phyloP scores from a whole-genome alignment of 805 yeast species.

The Starmerella asiatica region DNA sequence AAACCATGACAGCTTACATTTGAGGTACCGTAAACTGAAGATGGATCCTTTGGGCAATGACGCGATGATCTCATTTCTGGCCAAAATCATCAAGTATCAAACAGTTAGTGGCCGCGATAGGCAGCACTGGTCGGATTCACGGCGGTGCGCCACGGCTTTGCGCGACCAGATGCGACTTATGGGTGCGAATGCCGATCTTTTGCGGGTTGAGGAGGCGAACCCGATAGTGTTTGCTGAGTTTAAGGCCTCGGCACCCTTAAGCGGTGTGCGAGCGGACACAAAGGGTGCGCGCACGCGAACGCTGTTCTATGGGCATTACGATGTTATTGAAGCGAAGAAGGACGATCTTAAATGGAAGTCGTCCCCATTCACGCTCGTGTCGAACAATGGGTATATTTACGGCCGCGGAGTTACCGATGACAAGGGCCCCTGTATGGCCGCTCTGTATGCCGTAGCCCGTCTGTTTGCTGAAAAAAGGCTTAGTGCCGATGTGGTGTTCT shows the following conservation, averaged over 20 bases:
- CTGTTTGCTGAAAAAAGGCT: slow-evolving; percentile 40
- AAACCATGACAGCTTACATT: neutral
- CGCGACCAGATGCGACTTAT: slow-evolving; percentile 45
- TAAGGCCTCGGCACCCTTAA: slow-evolving; percentile 25
- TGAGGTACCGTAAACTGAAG: slow-evolving; percentile 5
- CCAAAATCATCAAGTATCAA: slow-evolving; percentile 48
- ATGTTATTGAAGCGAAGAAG: slow-evolving; percentile 68
- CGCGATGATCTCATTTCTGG: slow-evolving; percentile 47
- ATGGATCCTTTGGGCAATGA: slow-evolving; percentile 38
- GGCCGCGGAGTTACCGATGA: slow-evolving; percentile 93
- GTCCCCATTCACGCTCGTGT: slow-evolving; percentile 62
- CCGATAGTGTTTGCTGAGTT: slow-evolving; percentile 77
- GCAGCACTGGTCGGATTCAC: slow-evolving; percentile 58
- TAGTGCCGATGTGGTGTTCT: slow-evolving; percentile 59
- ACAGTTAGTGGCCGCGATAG: slow-evolving; percentile 68
- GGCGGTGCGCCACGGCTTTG: slow-evolving; percentile 73
- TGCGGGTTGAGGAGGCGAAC: slow-evolving; percentile 66
- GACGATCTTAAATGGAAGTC: slow-evolving; percentile 48
- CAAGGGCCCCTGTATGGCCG: slow-evolving; percentile 83
- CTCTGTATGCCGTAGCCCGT: slow-evolving; percentile 76
- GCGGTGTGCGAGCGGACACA: slow-evolving; percentile 1
- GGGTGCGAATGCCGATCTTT: slow-evolving; percentile 51
- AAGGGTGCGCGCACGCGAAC: slow-evolving; percentile 31
- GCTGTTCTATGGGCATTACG: slow-evolving; percentile 92
- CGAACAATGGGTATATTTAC: slow-evolving; percentile 70